Evolutionary conservation across 2,329 filamentous ascomycete genomes (phyloP).

Genomic region (Pseudogymnoascus sp.): DNA sequence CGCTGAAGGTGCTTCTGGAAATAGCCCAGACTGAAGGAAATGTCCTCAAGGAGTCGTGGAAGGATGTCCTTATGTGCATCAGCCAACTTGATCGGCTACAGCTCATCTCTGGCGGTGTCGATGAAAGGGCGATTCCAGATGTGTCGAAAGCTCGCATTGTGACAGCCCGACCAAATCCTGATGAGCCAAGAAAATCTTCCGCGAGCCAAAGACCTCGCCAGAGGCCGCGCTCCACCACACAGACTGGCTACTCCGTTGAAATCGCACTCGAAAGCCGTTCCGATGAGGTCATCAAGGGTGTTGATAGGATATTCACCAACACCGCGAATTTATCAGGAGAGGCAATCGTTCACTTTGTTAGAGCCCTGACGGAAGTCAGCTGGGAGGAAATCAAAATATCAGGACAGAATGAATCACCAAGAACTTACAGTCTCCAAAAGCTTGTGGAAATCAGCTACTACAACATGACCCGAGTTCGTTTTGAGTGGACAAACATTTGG

Average conservation of each 20-base stretch:
- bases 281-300: constrained; percentile 83
- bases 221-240: constrained; percentile 45
- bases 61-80: constrained; percentile 89
- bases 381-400: constrained; percentile 99
- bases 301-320: constrained; percentile 95
- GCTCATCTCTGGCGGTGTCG: constrained; percentile 87
- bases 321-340: constrained; percentile 90
- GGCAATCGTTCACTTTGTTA: constrained; percentile 91
- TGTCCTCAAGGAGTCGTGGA: constrained; percentile 82
- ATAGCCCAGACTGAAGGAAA: constrained; percentile 92
- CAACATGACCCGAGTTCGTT: constrained; percentile 97
- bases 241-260: constrained; percentile 57
- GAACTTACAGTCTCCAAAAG: constrained; percentile 96
- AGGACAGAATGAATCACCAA: constrained; percentile 87
- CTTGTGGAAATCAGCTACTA: constrained; percentile 98
- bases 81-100: constrained; percentile 94
- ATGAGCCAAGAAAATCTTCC: constrained; percentile 59
- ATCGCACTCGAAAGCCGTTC: constrained; percentile 90
- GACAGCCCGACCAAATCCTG: constrained; percentile 48
- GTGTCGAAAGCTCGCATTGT: constrained; percentile 77
- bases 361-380: constrained; percentile 87
- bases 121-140: constrained; percentile 87
- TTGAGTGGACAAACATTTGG: constrained; percentile 98
- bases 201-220: constrained; percentile 45
- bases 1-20: constrained; percentile 83